Percentiles rank a stretch among this genome's conserved stretches.
phyloP scores from a whole-genome alignment of 768 basidiomycete species.

The Mrakia blollopis region DNA sequence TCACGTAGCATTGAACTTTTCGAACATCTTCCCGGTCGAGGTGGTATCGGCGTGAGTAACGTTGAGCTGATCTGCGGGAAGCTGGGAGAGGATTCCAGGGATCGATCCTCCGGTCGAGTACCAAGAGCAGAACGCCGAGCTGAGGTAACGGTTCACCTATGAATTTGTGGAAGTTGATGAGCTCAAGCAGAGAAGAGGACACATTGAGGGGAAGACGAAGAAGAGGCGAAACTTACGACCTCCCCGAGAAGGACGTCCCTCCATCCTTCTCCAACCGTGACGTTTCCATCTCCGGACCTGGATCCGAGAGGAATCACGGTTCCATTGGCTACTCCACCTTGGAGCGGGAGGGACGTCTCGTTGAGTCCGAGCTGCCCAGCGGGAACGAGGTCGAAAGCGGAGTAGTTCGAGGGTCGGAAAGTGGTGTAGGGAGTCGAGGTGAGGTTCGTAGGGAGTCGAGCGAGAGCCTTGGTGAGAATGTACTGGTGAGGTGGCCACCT shows the following conservation, averaged over 20 bases:
- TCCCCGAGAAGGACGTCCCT: constrained; percentile 59
- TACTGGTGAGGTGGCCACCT: constrained; percentile 42
- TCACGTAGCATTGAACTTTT: constrained; percentile 65
- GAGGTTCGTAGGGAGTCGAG: constrained; percentile 66
- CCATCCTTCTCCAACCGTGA: constrained; percentile 60
- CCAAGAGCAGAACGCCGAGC: constrained; percentile 86
- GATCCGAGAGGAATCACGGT: constrained; percentile 55
- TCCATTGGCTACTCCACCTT: constrained; percentile 51
- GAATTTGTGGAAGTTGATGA: too few species aligned
- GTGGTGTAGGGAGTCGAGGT: constrained; percentile 56
- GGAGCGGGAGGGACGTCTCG: constrained; percentile 67
- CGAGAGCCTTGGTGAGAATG: constrained; percentile 70
- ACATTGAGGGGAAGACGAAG: constrained; percentile 55
- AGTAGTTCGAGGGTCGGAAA: constrained; percentile 51
- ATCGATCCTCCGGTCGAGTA: constrained; percentile 84
- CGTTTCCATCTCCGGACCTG: constrained; percentile 44
- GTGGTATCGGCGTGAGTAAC: neutral
- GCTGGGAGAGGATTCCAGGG: constrained; percentile 59
- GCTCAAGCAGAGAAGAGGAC: constrained; percentile 46
- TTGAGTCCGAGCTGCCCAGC: constrained; percentile 70
- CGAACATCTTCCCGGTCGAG: constrained; percentile 61
- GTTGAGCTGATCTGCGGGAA: constrained; percentile 48
- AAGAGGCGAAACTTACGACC: constrained; percentile 46
- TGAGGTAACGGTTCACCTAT: constrained; percentile 67
- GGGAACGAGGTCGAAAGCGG: constrained; percentile 66